Conservation (phyloP, 2,329 filamentous ascomycete species). For the Cytospora piceicola region DNA sequence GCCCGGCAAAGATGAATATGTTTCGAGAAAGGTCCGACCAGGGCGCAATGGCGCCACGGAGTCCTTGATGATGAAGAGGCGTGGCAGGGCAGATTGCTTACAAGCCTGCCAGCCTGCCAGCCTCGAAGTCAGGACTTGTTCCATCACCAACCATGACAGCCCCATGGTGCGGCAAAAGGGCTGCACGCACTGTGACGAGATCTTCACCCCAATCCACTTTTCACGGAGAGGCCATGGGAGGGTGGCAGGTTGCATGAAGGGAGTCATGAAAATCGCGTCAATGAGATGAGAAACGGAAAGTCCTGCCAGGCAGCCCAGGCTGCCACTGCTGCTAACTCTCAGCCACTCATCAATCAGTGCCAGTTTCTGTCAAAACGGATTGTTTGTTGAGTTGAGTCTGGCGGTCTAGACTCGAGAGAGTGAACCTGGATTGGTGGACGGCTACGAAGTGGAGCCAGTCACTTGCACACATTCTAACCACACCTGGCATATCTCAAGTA, state of each 20-base stretch:
- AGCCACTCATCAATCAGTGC: not conserved
- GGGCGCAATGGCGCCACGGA: not conserved
- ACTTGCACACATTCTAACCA: not conserved
- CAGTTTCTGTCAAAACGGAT: not conserved
- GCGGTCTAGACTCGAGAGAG: not conserved
- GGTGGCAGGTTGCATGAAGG: not conserved
- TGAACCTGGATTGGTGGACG: not conserved
- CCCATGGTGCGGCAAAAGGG: not conserved
- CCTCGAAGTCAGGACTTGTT: not conserved
- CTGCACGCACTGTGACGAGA: conserved; percentile 22
- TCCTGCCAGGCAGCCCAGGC: not conserved
- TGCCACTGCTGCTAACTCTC: not conserved
- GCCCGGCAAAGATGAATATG: not conserved
- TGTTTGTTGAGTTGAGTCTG: not conserved
- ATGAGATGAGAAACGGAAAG: conserved; percentile 18
- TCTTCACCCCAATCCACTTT: conserved; percentile 21
- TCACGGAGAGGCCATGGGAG: conserved; percentile 15
- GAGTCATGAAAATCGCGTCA: conserved; percentile 13
- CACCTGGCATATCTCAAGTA: not conserved
- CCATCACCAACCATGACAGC: not conserved
- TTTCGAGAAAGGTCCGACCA: not conserved
- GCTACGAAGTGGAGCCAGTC: not conserved
- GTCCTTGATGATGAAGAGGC: not conserved
- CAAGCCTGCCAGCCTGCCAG: conserved; percentile 1
- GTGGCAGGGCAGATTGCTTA: not conserved